Conservation (phyloP, 148 eudicot species). For the Vaccinium darrowii region DNA sequence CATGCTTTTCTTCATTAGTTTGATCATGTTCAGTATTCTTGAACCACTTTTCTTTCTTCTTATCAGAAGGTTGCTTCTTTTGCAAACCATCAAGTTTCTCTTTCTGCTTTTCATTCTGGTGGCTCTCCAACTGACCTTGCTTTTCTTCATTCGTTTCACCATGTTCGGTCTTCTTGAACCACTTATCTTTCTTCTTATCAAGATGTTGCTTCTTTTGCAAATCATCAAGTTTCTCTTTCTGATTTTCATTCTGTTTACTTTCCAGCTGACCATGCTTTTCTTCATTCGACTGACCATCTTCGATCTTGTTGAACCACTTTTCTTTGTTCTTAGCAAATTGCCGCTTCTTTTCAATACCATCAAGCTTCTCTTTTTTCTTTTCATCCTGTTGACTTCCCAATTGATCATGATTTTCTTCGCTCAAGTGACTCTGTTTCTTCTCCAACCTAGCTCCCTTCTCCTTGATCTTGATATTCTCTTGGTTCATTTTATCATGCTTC, state of each 20-base stretch:
- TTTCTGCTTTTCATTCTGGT: not conserved
- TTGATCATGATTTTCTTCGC: not conserved
- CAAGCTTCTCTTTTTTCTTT: not conserved
- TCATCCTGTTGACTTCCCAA: not conserved
- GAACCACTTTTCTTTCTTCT: not conserved
- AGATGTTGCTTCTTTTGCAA: not conserved
- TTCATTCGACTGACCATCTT: not conserved
- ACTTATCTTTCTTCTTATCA: conserved; percentile 1
- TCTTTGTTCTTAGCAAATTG: conserved; percentile 2
- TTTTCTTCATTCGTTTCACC: conserved; percentile 18
- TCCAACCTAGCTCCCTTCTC: not conserved
- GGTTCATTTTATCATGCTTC: not conserved
- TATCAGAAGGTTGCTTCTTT: not conserved
- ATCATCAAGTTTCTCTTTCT: conserved; percentile 5
- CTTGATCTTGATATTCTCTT: not conserved
- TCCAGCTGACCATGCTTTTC: not conserved
- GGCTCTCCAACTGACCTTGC: conserved; percentile 1
- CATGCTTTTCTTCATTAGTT: conserved; percentile 22
- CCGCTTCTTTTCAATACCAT: not conserved
- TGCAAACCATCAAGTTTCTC: not conserved
- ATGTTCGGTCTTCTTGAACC: not conserved
- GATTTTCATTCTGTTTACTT: not conserved
- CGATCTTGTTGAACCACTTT: not conserved
- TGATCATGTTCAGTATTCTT: not conserved
- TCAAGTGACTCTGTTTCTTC: not conserved